Evolutionary conservation across 495 filamentous ascomycete species (phyloP).

Genomic region (Aspergillus saccharolyticus): DNA sequence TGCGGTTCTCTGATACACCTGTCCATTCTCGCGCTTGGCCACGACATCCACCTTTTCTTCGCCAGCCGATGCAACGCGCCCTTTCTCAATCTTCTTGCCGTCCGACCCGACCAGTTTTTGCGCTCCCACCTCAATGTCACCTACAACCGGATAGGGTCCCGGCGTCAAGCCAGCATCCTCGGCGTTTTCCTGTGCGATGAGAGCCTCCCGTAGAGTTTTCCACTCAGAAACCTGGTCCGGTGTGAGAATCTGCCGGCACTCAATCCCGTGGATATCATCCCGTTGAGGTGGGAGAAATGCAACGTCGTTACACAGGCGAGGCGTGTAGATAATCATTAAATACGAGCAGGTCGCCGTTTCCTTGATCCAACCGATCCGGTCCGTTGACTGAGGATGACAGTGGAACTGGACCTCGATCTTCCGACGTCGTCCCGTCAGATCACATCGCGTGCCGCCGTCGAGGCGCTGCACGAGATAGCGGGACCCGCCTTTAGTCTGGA

Average conservation of each 20-base stretch:
- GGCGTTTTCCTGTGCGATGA: conserved; percentile 33
- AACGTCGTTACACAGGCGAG: conserved; percentile 85
- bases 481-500: conserved; percentile 77
- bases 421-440: conserved; percentile 79
- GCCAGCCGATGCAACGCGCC: conserved; percentile 34
- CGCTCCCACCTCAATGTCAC: conserved; percentile 57
- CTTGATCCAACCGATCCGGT: conserved; percentile 92
- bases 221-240: conserved; percentile 54
- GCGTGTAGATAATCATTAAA: conserved; percentile 90
- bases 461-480: conserved; percentile 89
- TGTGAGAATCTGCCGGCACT: conserved; percentile 65
- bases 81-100: conserved; percentile 52
- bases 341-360: conserved; percentile 92
- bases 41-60: conserved; percentile 48
- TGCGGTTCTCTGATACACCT: conserved; percentile 47
- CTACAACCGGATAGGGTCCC: conserved; percentile 43
- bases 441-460: conserved; percentile 81
- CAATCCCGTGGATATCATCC: conserved; percentile 70
- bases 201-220: conserved; percentile 48
- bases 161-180: conserved; percentile 21
- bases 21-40: conserved; percentile 52
- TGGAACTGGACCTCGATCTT: conserved; percentile 91
- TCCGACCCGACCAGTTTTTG: conserved; percentile 52
- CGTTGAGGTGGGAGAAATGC: conserved; percentile 86
- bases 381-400: conserved; percentile 74